Evolutionary conservation across 164 flowering plant species (phyloP).

Genomic region (Paratinospora sagittata): DNA sequence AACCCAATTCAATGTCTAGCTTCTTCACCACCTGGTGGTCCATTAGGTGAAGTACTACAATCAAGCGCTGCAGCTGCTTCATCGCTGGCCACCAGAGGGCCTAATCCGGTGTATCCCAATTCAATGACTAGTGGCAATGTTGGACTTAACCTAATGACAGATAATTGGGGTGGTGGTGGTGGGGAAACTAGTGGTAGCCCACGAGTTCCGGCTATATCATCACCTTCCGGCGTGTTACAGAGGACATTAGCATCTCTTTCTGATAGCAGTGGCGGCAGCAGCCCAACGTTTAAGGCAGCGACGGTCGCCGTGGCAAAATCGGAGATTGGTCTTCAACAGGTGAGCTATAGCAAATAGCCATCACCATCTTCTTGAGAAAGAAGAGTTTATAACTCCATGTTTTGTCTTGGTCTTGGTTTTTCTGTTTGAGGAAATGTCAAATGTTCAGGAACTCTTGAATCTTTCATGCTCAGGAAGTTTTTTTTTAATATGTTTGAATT

Average conservation of each 20-base stretch:
- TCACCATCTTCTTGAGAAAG: slow-evolving; percentile 11
- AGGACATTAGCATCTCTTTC: slow-evolving; percentile 45
- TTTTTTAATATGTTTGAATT: neutral
- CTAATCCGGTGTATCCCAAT: too few species aligned
- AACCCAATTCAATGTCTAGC: slow-evolving; percentile 37
- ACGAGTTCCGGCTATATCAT: slow-evolving; percentile 25
- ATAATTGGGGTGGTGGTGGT: slow-evolving; percentile 19
- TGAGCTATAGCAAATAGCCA: slow-evolving; percentile 23
- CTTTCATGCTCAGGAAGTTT: neutral
- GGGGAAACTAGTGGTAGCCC: slow-evolving; percentile 16
- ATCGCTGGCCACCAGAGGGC: too few species aligned
- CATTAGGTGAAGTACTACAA: slow-evolving; percentile 69
- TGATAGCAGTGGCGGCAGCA: slow-evolving; percentile 55
- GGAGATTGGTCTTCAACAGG: slow-evolving; percentile 36
- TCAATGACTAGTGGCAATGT: slow-evolving; percentile 28
- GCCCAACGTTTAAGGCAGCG: slow-evolving; percentile 38
- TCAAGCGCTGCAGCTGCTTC: slow-evolving; percentile 31
- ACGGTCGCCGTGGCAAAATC: slow-evolving; percentile 18
- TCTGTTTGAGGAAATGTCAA: slow-evolving; percentile 6
- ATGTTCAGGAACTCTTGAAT: neutral
- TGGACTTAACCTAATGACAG: slow-evolving; percentile 27
- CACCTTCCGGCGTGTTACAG: slow-evolving; percentile 57
- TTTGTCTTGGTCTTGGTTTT: neutral
- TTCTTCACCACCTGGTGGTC: slow-evolving; percentile 70
- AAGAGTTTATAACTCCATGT: neutral